Evolutionary conservation across 495 filamentous ascomycete species (phyloP).

Genomic region (Melanomma pulvis-pyrius): DNA sequence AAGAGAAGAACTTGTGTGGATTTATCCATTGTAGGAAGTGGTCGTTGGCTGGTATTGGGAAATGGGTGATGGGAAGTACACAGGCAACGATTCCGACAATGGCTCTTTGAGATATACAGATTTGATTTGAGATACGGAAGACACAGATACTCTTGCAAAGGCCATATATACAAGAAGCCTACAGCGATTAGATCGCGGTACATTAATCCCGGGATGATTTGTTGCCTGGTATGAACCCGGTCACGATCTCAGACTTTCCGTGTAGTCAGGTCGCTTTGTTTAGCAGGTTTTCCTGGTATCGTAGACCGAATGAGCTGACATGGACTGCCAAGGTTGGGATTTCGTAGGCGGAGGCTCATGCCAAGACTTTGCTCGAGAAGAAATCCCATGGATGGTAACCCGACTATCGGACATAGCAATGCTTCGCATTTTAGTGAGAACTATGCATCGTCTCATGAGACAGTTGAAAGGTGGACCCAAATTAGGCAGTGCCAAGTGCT

Average conservation of each 20-base stretch:
- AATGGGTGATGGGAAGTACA: constrained; percentile 11
- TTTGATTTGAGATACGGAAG: constrained; percentile 3
- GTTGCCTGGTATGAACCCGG: background rate
- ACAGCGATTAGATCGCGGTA: constrained; percentile 2
- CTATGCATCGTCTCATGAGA: background rate
- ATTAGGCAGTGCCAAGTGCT: background rate
- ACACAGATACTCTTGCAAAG: background rate
- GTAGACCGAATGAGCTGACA: constrained; percentile 13
- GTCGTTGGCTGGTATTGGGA: constrained; percentile 13
- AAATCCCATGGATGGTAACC: background rate
- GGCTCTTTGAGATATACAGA: background rate
- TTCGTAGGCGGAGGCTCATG: background rate
- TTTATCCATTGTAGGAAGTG: constrained; percentile 27
- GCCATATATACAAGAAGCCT: constrained; percentile 16
- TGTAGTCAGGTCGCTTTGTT: background rate
- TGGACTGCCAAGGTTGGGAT: background rate
- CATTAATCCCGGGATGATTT: constrained; percentile 1
- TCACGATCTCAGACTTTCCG: constrained; percentile 10
- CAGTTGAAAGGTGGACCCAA: background rate
- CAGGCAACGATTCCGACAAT: constrained; percentile 21
- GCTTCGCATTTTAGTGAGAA: background rate
- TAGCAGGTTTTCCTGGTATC: background rate
- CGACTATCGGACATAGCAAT: background rate
- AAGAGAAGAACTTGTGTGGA: constrained; percentile 27
- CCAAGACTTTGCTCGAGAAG: background rate